Conservation (phyloP, 306 rosid genomes). For the Alnus glutinosa region DNA sequence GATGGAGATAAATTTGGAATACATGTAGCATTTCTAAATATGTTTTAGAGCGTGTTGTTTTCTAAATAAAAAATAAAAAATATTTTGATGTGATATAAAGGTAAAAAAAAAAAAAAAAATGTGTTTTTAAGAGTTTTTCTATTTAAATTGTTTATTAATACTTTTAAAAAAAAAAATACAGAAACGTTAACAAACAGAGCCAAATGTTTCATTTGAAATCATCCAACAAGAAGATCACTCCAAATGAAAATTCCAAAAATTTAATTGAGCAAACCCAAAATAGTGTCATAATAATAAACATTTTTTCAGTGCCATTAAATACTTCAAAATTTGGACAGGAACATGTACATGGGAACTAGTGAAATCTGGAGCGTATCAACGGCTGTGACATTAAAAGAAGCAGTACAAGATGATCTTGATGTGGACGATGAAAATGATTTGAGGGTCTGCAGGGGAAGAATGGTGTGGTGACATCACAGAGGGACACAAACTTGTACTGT, state of each 20-base stretch:
- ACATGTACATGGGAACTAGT: neutral
- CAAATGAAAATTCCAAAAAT: neutral
- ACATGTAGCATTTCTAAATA: too few relatives aligned
- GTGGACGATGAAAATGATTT: neutral
- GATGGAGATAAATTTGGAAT: too few relatives aligned
- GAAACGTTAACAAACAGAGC: too few relatives aligned
- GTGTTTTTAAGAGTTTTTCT: too few relatives aligned
- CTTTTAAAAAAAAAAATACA: too few relatives aligned
- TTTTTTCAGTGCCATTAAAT: neutral
- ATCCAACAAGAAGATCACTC: neutral
- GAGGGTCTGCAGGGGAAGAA: slow-evolving; percentile 3
- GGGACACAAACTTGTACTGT: neutral
- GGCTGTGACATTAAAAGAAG: neutral
- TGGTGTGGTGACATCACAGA: slow-evolving; percentile 23
- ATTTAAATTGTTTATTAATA: too few relatives aligned
- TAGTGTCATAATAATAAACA: neutral
- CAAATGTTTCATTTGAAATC: too few relatives aligned
- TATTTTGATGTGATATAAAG: too few relatives aligned
- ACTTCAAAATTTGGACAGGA: neutral
- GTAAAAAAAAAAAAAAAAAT: too few relatives aligned
- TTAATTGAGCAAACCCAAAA: neutral
- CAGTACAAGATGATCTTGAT: neutral
- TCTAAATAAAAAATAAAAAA: too few relatives aligned
- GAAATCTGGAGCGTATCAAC: neutral
- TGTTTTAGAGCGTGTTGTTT: too few relatives aligned